Evolutionary conservation across 2,329 filamentous ascomycete genomes (phyloP).

Genomic region (Aspergillus proliferans): DNA sequence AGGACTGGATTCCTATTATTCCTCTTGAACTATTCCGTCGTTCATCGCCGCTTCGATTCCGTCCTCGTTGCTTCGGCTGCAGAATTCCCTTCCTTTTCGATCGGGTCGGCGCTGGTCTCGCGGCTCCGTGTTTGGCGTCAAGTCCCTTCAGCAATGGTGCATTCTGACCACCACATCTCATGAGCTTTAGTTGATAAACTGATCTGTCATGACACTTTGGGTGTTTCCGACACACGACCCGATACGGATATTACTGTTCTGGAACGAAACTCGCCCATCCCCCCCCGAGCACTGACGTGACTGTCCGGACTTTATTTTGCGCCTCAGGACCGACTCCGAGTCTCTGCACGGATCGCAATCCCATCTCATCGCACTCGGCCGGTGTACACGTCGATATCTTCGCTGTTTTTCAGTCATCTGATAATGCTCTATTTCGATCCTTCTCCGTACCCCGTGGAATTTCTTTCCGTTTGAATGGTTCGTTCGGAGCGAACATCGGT

Average conservation of each 20-base stretch:
- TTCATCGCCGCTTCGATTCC: too few relatives aligned
- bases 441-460: conserved; percentile 8
- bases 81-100: background rate
- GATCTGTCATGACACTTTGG: background rate
- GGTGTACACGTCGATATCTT: conserved; percentile 1
- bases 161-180: background rate
- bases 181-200: background rate
- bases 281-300: background rate
- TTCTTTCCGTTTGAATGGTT: conserved; percentile 11
- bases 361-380: background rate
- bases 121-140: background rate
- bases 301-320: background rate
- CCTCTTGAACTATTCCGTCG: too few relatives aligned
- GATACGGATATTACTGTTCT: background rate
- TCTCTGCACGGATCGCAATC: background rate
- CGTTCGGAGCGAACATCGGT: background rate
- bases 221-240: background rate
- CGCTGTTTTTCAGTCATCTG: conserved; percentile 8
- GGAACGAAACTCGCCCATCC: background rate
- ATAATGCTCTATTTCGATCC: conserved; percentile 15
- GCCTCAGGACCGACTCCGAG: background rate
- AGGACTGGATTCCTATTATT: too few relatives aligned
- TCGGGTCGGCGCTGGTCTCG: background rate
- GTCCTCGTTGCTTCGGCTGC: background rate
- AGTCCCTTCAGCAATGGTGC: background rate